These are phyloP conservation scores for Phytophthora fragariaefolia DNA, from an alignment of 352 stramenopile genomes.

Conservation along the genomic window DNA sequence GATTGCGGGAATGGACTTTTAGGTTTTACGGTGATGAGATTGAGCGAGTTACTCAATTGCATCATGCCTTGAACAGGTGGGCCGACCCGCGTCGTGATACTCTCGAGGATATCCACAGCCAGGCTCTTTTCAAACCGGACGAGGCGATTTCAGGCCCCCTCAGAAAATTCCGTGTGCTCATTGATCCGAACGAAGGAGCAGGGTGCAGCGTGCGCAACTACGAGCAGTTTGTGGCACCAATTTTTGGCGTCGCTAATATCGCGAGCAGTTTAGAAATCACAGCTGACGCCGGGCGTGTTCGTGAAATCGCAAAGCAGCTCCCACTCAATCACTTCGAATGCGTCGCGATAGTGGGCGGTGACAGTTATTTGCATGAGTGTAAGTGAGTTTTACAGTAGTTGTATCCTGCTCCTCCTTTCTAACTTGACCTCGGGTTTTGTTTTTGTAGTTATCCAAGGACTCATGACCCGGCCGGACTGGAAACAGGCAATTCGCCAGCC, in stretches of 20 bases:
- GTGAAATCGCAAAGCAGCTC: conserved; percentile 52
- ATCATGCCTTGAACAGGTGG: conserved; percentile 48
- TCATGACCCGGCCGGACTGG: conserved; percentile 70
- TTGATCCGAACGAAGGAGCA: conserved; percentile 58
- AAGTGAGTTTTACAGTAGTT: neutral
- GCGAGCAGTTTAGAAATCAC: conserved; percentile 51
- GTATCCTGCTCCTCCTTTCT: too few species aligned
- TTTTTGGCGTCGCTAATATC: conserved; percentile 60
- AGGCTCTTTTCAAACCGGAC: conserved; percentile 13
- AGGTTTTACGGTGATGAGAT: conserved; percentile 51
- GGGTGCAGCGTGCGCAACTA: conserved; percentile 46
- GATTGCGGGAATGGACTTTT: conserved; percentile 53
- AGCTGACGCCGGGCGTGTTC: conserved; percentile 36
- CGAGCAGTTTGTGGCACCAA: conserved; percentile 50
- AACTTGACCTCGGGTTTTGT: conserved; percentile 7
- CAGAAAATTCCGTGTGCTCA: conserved; percentile 59
- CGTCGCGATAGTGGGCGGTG: conserved; percentile 59
- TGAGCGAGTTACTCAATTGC: conserved; percentile 37
- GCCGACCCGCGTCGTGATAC: conserved; percentile 42
- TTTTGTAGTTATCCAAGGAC: conserved; percentile 61
- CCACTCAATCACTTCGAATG: conserved; percentile 60
- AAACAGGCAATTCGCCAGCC: conserved; percentile 58
- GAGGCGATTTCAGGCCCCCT: conserved; percentile 16
- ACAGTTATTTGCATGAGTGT: conserved; percentile 63
- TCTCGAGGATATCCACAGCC: conserved; percentile 20